These are phyloP conservation scores for Penicillium sp. DNA, from an alignment of 2,329 filamentous ascomycete genomes.

Conservation along the genomic window DNA sequence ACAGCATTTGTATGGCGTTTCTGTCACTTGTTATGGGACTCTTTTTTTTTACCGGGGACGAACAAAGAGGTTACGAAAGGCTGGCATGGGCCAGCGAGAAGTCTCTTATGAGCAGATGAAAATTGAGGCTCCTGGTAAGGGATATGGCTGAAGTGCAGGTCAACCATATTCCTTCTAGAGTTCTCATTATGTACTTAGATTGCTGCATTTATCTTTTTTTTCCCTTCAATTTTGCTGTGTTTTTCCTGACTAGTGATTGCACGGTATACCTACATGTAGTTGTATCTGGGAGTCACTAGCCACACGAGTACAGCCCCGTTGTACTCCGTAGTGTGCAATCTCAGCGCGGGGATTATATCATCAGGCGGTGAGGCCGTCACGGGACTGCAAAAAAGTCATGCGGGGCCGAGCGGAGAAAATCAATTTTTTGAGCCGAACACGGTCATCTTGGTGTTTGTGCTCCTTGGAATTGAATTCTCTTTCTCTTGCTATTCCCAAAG, in stretches of 20 bases:
- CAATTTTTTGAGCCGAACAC: constrained; percentile 22
- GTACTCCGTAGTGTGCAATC: too few species aligned
- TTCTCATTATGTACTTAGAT: constrained; percentile 24
- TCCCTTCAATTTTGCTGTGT: neutral
- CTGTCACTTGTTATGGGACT: constrained; percentile 23
- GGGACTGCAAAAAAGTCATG: constrained; percentile 22
- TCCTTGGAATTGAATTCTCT: neutral
- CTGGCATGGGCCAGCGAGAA: constrained; percentile 1
- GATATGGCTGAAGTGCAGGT: constrained; percentile 45
- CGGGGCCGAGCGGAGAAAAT: constrained; percentile 25
- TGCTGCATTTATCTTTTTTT: constrained; percentile 20
- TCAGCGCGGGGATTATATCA: neutral
- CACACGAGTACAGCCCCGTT: too few species aligned
- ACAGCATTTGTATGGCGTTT: constrained; percentile 41
- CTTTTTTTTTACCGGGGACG: constrained; percentile 16
- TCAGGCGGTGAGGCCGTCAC: constrained; percentile 25
- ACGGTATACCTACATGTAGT: neutral
- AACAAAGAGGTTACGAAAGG: constrained; percentile 12
- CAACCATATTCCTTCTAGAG: constrained; percentile 22
- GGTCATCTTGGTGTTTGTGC: constrained; percentile 7
- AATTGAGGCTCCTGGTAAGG: constrained; percentile 10
- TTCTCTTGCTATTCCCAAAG: neutral
- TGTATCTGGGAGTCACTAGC: too few species aligned
- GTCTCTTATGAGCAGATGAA: constrained; percentile 15
- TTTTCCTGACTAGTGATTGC: neutral